Evolutionary conservation across 1,284 basidiomycete species (phyloP), one percentile per base, ranked within the genome.

Genomic region (Inonotus hispidus): DNA sequence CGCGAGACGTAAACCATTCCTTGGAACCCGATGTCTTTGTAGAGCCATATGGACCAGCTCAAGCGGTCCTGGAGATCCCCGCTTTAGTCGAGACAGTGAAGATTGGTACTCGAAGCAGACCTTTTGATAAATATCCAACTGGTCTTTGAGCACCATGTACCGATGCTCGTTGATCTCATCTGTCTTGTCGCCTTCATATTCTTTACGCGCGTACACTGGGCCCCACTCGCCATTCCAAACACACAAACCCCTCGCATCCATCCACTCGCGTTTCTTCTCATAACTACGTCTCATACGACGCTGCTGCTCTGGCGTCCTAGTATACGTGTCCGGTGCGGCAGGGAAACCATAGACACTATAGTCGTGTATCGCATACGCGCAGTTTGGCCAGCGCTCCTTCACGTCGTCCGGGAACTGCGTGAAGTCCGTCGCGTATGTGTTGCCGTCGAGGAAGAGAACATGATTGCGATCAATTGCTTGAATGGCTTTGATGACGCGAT

Each of bases 21-120:
- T 71, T 92, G 90, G 77, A 88, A 92, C 1, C 90, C 90, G 62
- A 92, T 89, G 70, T 92, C 88, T 70, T 92, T 93, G 79, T 90
- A 93, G 16, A 90, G 72, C 90, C 91, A 92, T 71, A 93, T 92
- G 0, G 87, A 86, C 90, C 90, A 92, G 67, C 82, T 86, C 60
- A 88, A 69, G 39, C 76, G 79, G 67, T 87, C 87, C 84, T 87
- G 65, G 14, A 21, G 38, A 6, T 32, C 50, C 4, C 8, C 11
- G 32, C 25, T 4, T 37, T n/a, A 29, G 53, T 21, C 13, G 39
- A 55, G 3, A 8, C 5, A 19, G 45, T n/a, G n/a, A n/a, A n/a
- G 39, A 60, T 21, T 59, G 21, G 21, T 19, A n/a, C 2, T 23
- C 10, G 53, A 16, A 43, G 2, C 27, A 16, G 16, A 81, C 84